A percentile compares a stretch with the other conserved stretches of the same genome.
Conservation (phyloP, 768 basidiomycete species). For the Holtermannia corniformis region DNA sequence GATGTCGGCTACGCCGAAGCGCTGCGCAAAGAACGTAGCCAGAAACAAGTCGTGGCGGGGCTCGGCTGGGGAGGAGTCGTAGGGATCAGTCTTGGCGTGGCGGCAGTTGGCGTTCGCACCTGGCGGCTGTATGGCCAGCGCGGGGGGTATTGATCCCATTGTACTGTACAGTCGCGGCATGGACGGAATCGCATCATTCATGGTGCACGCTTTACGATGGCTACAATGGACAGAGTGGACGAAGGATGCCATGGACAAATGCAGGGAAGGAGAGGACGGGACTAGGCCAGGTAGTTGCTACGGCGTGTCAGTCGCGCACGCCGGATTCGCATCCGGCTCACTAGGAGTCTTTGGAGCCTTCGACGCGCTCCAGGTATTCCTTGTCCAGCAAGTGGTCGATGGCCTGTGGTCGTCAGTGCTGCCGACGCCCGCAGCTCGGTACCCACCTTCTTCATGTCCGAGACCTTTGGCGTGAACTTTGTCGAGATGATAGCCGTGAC, state of each 20-base stretch:
- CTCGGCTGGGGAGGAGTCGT: constrained; percentile 7
- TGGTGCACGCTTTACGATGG: no score
- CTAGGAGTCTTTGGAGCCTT: constrained; percentile 81
- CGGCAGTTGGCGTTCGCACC: constrained; percentile 3
- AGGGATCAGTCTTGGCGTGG: constrained; percentile 5
- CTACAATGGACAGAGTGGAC: no score
- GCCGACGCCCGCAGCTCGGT: neutral
- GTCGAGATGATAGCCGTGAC: constrained; percentile 34
- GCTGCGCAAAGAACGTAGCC: constrained; percentile 57
- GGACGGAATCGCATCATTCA: no score
- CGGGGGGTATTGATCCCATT: no score
- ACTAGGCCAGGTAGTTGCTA: constrained; percentile 24
- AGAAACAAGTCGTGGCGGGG: constrained; percentile 52
- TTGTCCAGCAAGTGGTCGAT: constrained; percentile 89
- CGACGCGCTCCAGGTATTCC: constrained; percentile 93
- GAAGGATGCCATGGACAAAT: neutral
- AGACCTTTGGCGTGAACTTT: constrained; percentile 65
- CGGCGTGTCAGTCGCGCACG: neutral
- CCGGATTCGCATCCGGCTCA: constrained; percentile 4
- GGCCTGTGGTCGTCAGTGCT: constrained; percentile 40
- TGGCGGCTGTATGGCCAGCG: no score
- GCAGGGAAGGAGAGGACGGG: neutral
- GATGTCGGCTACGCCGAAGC: constrained; percentile 86
- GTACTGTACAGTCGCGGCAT: no score
- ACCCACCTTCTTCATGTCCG: constrained; percentile 86